phyloP scores from a whole-genome alignment of 352 stramenopile species.

The Phytopythium boreale region DNA sequence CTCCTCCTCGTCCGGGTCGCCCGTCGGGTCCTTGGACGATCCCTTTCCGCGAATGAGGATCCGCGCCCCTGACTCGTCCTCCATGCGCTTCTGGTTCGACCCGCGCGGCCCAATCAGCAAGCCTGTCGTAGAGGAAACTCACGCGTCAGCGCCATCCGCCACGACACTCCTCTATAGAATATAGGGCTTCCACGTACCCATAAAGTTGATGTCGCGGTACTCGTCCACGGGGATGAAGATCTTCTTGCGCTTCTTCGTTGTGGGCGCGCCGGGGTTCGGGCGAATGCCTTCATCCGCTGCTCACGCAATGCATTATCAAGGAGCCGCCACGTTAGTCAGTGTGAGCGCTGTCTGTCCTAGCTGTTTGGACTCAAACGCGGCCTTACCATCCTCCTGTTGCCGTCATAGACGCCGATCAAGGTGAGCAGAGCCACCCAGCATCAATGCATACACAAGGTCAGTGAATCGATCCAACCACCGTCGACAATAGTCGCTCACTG shows the following conservation, averaged over 20 bases:
- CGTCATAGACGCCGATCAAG: slow-evolving; percentile 1
- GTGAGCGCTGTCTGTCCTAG: background rate
- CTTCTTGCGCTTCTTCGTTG: slow-evolving; percentile 87
- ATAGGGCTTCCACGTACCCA: slow-evolving; percentile 39
- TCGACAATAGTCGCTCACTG: background rate
- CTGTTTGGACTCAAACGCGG: background rate
- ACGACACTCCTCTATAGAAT: background rate
- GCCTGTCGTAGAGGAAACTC: slow-evolving; percentile 13
- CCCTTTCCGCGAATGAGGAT: slow-evolving; percentile 91
- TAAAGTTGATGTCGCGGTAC: slow-evolving; percentile 93
- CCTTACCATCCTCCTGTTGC: slow-evolving; percentile 44
- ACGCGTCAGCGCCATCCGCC: background rate
- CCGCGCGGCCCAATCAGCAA: slow-evolving; percentile 89
- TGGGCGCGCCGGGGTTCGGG: slow-evolving; percentile 28
- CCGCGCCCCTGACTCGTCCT: slow-evolving; percentile 87
- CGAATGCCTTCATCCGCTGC: slow-evolving; percentile 35
- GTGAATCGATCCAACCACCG: background rate
- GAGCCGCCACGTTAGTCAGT: background rate
- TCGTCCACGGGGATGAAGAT: slow-evolving; percentile 91
- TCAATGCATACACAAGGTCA: background rate
- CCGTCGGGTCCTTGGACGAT: slow-evolving; percentile 80
- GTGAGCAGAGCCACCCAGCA: slow-evolving; percentile 2
- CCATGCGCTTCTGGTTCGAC: slow-evolving; percentile 92
- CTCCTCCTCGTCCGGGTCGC: slow-evolving; percentile 83
- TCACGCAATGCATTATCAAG: background rate